A percentile compares a stretch with the other conserved stretches of the same genome.
Evolutionary conservation across 805 yeast species (phyloP).

Genomic region (Candida gorgasii): DNA sequence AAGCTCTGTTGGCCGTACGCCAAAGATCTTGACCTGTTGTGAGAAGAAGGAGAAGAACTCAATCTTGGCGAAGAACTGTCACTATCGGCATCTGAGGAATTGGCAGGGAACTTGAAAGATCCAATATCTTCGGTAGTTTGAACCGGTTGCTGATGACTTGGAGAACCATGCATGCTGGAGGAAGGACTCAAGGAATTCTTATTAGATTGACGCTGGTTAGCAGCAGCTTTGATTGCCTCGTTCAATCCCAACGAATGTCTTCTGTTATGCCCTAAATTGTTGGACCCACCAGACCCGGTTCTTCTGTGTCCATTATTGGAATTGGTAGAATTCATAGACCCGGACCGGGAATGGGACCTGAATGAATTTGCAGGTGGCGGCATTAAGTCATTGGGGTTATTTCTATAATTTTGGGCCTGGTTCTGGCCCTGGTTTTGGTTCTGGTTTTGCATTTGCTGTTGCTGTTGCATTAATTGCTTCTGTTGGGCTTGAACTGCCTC

Average conservation of each 20-base stretch:
- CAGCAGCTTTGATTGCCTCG: conserved; percentile 97
- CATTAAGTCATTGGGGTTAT: conserved; percentile 18
- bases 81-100: conserved; percentile 20
- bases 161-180: conserved; percentile 15
- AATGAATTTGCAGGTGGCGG: conserved; percentile 20
- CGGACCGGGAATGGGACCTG: conserved; percentile 34
- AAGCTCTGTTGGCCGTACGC: conserved; percentile 47
- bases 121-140: conserved; percentile 20
- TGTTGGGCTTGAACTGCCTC: conserved; percentile 91
- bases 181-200: conserved; percentile 35
- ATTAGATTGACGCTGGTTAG: conserved; percentile 64
- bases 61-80: conserved; percentile 10
- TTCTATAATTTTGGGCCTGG: conserved; percentile 60
- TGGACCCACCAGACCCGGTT: conserved; percentile 31
- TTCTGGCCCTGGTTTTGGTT: too few relatives aligned
- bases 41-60: conserved; percentile 21
- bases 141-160: conserved; percentile 12
- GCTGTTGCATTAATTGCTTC: conserved; percentile 80
- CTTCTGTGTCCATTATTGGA: conserved; percentile 27
- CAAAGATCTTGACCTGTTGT: conserved; percentile 39
- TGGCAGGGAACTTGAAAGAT: conserved; percentile 60
- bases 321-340: conserved; percentile 22
- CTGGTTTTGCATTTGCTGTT: conserved; percentile 57
- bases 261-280: conserved; percentile 68
- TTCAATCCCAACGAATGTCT: conserved; percentile 89